Evolutionary conservation across 2,329 filamentous ascomycete genomes (phyloP).

Genomic region (Hirsutella rhossiliensis): DNA sequence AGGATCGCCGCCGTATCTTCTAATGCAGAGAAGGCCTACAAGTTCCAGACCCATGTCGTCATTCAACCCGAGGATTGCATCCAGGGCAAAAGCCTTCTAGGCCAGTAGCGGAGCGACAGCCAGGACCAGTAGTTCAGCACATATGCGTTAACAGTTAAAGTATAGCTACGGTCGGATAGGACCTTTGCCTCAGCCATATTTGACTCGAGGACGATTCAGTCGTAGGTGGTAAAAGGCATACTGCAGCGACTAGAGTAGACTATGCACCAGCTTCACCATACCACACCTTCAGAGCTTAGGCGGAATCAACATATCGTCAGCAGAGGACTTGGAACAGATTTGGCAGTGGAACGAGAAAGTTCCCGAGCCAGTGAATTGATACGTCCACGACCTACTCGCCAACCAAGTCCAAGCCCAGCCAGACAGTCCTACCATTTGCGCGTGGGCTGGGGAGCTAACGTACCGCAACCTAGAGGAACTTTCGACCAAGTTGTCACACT

Average conservation of each 20-base stretch:
- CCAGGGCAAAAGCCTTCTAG: neutral
- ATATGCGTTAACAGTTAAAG: neutral
- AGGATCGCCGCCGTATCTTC: conserved; percentile 11
- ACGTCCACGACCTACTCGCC: conserved; percentile 7
- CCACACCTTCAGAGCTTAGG: neutral
- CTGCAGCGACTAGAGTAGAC: neutral
- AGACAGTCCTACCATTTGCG: conserved; percentile 9
- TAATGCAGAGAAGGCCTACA: conserved; percentile 1
- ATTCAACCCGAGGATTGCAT: conserved; percentile 3
- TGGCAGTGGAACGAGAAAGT: conserved; percentile 8
- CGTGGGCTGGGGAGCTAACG: conserved; percentile 12
- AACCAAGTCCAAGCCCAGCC: conserved; percentile 6
- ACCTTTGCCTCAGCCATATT: too few species aligned
- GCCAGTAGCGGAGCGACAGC: neutral
- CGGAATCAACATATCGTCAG: neutral
- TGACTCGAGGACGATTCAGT: too few species aligned
- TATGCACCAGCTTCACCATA: conserved; percentile 1
- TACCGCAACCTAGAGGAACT: conserved; percentile 6
- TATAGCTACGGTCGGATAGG: too few species aligned
- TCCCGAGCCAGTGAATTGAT: conserved; percentile 6
- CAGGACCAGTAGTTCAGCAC: neutral
- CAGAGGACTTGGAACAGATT: conserved; percentile 1
- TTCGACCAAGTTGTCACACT: conserved; percentile 2
- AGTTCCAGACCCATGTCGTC: conserved; percentile 8
- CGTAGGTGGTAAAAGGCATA: too few species aligned